These are phyloP conservation scores for Mucor racemosus DNA, from an alignment of 371 early-diverging fungal species.

Conservation along the genomic window DNA sequence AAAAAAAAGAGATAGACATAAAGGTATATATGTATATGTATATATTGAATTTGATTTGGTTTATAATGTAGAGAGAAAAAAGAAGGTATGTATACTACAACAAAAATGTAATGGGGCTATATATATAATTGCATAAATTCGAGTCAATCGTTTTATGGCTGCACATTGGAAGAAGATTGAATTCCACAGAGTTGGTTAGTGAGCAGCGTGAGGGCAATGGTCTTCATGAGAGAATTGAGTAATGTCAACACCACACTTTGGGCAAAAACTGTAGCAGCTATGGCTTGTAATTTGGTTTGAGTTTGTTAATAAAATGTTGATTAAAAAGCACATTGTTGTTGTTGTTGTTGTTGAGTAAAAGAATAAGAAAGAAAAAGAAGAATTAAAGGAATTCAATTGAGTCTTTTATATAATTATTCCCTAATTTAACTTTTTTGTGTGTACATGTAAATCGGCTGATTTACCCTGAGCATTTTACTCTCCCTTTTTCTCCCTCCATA, in stretches of 20 bases:
- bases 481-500: not conserved
- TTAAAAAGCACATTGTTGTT: not conserved
- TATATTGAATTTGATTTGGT: not conserved
- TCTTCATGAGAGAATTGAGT: conserved; percentile 32
- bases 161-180: not conserved
- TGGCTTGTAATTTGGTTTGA: conserved; percentile 8
- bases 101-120: not conserved
- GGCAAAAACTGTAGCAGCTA: conserved; percentile 25
- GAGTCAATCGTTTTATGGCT: conserved; percentile 7
- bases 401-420: not conserved
- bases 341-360: not conserved
- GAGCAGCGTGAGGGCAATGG: conserved; percentile 18
- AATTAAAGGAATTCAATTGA: not conserved
- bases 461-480: not conserved
- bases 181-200: not conserved
- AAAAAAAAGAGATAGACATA: no score
- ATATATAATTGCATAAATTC: conserved; percentile 2
- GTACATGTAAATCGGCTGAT: conserved; percentile 1
- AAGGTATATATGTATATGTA: no score
- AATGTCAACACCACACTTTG: conserved; percentile 29
- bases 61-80: not conserved
- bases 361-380: not conserved
- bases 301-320: not conserved
- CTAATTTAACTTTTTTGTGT: conserved; percentile 6
- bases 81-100: not conserved